Evolutionary conservation across 352 stramenopile species (phyloP), one percentile per base, ranked within the genome.

Genomic region (Phytophthora macrochlamydospora): DNA sequence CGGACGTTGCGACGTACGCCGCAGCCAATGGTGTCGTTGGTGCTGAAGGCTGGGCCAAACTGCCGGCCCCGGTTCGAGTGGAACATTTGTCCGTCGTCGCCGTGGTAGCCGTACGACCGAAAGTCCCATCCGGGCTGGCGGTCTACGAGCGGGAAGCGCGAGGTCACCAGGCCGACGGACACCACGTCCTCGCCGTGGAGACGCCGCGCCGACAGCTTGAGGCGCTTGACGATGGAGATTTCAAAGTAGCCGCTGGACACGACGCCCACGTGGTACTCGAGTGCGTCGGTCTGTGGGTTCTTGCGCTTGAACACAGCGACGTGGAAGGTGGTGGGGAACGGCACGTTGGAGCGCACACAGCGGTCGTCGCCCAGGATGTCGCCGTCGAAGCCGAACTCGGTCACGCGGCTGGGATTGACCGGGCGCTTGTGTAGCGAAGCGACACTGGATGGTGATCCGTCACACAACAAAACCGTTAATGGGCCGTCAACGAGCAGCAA

Each of bases 21-120:
- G 29, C 71, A 78, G 32, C 71, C 71, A 12, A 78, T 67, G 7
- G 67, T 78, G 31, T 75, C 67, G 46, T 57, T 70, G 30, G 51
- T 56, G 13, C 67, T 58, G 12, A 78, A 78, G 2, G 62, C 62
- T 7, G 71, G 67, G 7, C 71, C 71, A 30, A 75, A 78, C 29
- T 73, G 66, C 18, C 65, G 71, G 11, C 69, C 69, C 2, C 55
- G 50, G 51, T 77, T 77, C 12, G 65, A 74, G 56, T 87, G 71
- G 62, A 90, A 94, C 31, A 87, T 78, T 33, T 86, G 63, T 0
- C 86, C 86, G 55, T 94, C 84, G 54, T 94, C 86, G 24, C 86
- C 85, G 52, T 94, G 86, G 59, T 93, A 94, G 28, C 86, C 86
- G 54, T 85, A 86, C 13, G 86, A 94, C 3, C 76, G 28, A 14